Percentiles rank a stretch among this genome's conserved stretches.
Conservation (phyloP, 805 yeast species). For the Starmerella sp. region DNA sequence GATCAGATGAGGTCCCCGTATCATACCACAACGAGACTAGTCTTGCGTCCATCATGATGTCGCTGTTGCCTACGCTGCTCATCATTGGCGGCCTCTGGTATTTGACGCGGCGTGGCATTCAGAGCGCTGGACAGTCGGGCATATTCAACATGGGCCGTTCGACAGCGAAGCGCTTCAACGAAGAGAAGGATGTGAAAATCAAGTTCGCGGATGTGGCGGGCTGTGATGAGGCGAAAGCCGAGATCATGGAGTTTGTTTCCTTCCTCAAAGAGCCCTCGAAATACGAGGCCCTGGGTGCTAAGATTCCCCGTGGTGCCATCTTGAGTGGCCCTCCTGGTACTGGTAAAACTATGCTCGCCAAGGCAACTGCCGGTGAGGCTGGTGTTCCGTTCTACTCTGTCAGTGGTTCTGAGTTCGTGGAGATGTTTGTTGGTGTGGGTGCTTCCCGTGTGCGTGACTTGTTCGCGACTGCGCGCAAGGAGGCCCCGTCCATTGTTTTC, state of each 20-base stretch:
- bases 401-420: slow-evolving; percentile 95
- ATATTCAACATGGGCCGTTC: slow-evolving; percentile 77
- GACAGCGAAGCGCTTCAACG: slow-evolving; percentile 81
- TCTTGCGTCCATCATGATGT: slow-evolving; percentile 48
- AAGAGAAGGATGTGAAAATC: slow-evolving; percentile 79
- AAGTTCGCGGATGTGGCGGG: slow-evolving; percentile 95
- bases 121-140: slow-evolving; percentile 66
- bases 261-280: slow-evolving; percentile 83
- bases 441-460: slow-evolving; percentile 95
- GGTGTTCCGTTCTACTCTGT: slow-evolving; percentile 94
- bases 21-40: slow-evolving; percentile 64
- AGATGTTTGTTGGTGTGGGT: slow-evolving; percentile 99
- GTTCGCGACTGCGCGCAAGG: slow-evolving; percentile 80
- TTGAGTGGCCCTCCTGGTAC: slow-evolving; percentile 99
- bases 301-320: slow-evolving; percentile 96
- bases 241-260: slow-evolving; percentile 94
- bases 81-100: slow-evolving; percentile 83
- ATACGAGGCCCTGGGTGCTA: slow-evolving; percentile 89
- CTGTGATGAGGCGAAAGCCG: slow-evolving; percentile 91
- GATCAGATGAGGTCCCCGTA: slow-evolving; percentile 55
- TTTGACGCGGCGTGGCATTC: slow-evolving; percentile 54
- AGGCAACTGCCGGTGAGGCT: slow-evolving; percentile 99
- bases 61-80: slow-evolving; percentile 77
- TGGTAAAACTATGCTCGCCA: slow-evolving; percentile 93
- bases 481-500: slow-evolving; percentile 92